Evolutionary conservation across 2,329 filamentous ascomycete genomes (phyloP).

Genomic region (Chrysoporthe deuterocubensis): DNA sequence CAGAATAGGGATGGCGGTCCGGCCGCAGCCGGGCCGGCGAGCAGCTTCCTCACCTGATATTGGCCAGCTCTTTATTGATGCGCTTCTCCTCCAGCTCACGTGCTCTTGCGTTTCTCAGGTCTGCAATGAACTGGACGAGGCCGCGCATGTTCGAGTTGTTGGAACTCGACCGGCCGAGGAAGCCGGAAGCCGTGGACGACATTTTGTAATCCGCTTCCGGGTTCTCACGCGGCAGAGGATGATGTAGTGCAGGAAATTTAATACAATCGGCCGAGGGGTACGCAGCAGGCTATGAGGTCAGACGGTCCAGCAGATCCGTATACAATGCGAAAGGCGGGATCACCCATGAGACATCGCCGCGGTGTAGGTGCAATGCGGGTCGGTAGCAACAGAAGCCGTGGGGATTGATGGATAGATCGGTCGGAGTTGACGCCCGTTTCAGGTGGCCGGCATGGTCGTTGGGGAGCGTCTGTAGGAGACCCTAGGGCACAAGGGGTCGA

Average conservation of each 20-base stretch:
- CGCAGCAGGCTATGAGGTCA: background rate
- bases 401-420: background rate
- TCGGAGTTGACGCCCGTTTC: slow-evolving; percentile 12
- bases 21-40: background rate
- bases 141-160: slow-evolving; percentile 75
- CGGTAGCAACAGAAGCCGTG: background rate
- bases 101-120: slow-evolving; percentile 91
- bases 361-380: background rate
- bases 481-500: background rate
- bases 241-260: background rate
- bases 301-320: slow-evolving; percentile 26
- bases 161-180: slow-evolving; percentile 67
- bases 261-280: background rate
- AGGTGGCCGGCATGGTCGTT: slow-evolving; percentile 22
- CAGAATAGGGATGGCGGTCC: background rate
- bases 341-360: slow-evolving; percentile 27
- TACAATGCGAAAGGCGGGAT: slow-evolving; percentile 23
- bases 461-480: background rate
- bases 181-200: slow-evolving; percentile 62
- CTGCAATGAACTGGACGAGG: slow-evolving; percentile 97
- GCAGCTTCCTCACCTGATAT: slow-evolving; percentile 70
- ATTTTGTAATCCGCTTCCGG: slow-evolving; percentile 44
- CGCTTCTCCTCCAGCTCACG: slow-evolving; percentile 97
- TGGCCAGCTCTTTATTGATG: slow-evolving; percentile 99
- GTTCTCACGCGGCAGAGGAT: background rate